Conservation (phyloP, 2,329 filamentous ascomycete species). For the Botrytis hyacinthi region DNA sequence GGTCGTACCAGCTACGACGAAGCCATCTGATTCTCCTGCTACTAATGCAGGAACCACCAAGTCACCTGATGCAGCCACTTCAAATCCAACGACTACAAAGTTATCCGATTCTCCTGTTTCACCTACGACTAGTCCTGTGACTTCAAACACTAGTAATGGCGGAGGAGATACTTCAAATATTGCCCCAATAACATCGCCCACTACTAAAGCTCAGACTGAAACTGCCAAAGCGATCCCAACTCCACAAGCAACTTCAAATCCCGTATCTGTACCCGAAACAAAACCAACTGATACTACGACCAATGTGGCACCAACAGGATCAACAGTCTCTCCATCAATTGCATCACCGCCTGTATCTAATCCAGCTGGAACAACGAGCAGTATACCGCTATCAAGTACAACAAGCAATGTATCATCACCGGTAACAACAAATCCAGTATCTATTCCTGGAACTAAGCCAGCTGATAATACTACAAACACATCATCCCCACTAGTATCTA, state of each 20-base stretch:
- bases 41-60: background rate
- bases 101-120: background rate
- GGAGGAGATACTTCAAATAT: background rate
- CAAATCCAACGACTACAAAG: background rate
- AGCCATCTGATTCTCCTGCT: background rate
- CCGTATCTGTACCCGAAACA: background rate
- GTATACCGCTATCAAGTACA: background rate
- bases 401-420: background rate
- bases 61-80: background rate
- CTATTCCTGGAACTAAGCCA: background rate
- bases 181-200: background rate
- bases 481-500: background rate
- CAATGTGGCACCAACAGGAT: background rate
- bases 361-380: background rate
- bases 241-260: constrained; percentile 8
- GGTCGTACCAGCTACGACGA: background rate
- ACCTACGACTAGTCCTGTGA: background rate
- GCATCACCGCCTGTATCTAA: background rate
- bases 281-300: background rate
- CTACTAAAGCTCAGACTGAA: constrained; percentile 1
- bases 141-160: background rate
- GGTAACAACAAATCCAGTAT: background rate
- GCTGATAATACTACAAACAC: background rate
- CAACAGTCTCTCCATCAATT: background rate
- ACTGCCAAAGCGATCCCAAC: background rate